A percentile compares a stretch with the other conserved stretches of the same genome.
These are phyloP conservation scores for Ogataea dorogensis DNA, from an alignment of 805 yeast species.

Conservation along the genomic window DNA sequence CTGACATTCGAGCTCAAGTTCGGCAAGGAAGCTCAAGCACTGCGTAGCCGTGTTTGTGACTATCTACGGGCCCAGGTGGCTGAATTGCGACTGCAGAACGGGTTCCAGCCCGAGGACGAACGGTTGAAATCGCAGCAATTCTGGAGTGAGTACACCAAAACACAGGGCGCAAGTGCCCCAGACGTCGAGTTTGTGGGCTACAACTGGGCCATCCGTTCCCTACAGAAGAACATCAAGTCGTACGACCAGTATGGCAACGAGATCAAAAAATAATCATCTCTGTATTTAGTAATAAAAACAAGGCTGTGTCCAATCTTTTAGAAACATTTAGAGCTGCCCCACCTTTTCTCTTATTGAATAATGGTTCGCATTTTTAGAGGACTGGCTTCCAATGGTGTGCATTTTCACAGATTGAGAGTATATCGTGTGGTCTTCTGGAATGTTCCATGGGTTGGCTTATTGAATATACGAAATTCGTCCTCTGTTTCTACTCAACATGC, in stretches of 20 bases:
- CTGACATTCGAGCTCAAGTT: constrained; percentile 58
- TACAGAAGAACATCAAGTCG: constrained; percentile 45
- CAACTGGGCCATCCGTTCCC: constrained; percentile 78
- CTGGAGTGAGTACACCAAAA: constrained; percentile 67
- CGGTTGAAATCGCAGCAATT: constrained; percentile 65
- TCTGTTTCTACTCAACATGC: constrained; percentile 13
- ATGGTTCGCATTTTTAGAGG: constrained; percentile 5
- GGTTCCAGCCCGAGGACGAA: constrained; percentile 60
- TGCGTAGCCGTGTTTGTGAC: constrained; percentile 70
- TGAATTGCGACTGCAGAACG: constrained; percentile 40
- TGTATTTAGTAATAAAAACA: constrained; percentile 7
- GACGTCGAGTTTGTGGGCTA: constrained; percentile 71
- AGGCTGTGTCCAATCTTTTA: too few species aligned
- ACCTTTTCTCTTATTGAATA: constrained; percentile 9
- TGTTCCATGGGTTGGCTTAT: too few species aligned
- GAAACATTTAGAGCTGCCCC: constrained; percentile 12
- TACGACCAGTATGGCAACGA: constrained; percentile 35
- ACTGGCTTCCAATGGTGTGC: too few species aligned
- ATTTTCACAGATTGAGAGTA: too few species aligned
- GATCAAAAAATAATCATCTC: constrained; percentile 12
- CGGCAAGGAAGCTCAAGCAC: constrained; percentile 62
- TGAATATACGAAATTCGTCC: constrained; percentile 2
- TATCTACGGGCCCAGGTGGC: constrained; percentile 64
- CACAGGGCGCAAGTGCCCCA: constrained; percentile 68
- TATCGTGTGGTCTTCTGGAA: too few species aligned